Percentiles rank a stretch among this genome's conserved stretches.
Evolutionary conservation across 1,284 basidiomycete species (phyloP).

Genomic region (Tranzscheliella williamsii): DNA sequence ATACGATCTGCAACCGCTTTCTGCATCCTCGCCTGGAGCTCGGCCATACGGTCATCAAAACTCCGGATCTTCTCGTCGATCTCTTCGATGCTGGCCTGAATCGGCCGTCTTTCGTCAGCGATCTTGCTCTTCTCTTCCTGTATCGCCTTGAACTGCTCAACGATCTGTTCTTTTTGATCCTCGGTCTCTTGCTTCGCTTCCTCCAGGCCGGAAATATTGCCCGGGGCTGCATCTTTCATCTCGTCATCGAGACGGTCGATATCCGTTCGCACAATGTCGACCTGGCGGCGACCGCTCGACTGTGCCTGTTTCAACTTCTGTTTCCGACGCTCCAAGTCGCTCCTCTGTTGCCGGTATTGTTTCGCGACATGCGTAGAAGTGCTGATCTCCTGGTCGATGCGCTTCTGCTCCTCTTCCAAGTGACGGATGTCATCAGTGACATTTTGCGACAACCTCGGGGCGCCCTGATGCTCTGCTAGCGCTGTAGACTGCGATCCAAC

Average conservation of each 20-base stretch:
- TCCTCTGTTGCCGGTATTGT: slow-evolving; percentile 9
- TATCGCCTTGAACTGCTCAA: slow-evolving; percentile 39
- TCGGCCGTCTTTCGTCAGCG: slow-evolving; percentile 55
- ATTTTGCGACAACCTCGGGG: slow-evolving; percentile 58
- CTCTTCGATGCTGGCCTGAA: slow-evolving; percentile 56
- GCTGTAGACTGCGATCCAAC: slow-evolving; percentile 40
- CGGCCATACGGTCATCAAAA: slow-evolving; percentile 15
- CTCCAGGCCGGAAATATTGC: slow-evolving; percentile 71
- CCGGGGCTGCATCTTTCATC: slow-evolving; percentile 74
- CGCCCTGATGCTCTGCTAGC: slow-evolving; percentile 58
- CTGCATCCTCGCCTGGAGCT: slow-evolving; percentile 38
- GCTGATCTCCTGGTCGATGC: slow-evolving; percentile 16
- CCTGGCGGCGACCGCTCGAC: slow-evolving; percentile 16
- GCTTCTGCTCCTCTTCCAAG: slow-evolving; percentile 21
- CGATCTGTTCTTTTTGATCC: slow-evolving; percentile 35
- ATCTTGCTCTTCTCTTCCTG: slow-evolving; percentile 34
- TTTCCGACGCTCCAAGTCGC: slow-evolving; percentile 12
- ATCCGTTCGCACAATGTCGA: slow-evolving; percentile 20
- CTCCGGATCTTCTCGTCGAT: slow-evolving; percentile 13
- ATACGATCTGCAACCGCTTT: slow-evolving; percentile 34
- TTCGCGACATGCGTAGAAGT: slow-evolving; percentile 4
- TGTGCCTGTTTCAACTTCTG: slow-evolving; percentile 10
- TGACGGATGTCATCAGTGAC: slow-evolving; percentile 37
- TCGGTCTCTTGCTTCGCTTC: slow-evolving; percentile 61
- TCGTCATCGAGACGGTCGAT: slow-evolving; percentile 67